Conservation (phyloP, 257 asterid genomes). For the Oldenlandia corymbosa region DNA sequence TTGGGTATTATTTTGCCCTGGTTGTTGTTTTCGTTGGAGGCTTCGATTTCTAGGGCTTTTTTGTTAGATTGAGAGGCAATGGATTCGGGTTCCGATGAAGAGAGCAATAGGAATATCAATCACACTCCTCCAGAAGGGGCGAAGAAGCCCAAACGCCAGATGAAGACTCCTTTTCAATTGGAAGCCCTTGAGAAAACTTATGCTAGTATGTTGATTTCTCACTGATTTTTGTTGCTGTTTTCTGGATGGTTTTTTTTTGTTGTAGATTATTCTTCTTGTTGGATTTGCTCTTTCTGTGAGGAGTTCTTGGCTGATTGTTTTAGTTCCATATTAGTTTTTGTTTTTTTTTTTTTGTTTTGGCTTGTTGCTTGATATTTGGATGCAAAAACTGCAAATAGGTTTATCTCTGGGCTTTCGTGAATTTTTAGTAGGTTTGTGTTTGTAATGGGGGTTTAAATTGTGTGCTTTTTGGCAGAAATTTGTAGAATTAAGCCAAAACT, state of each 20-base stretch:
- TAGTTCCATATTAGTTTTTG: background rate
- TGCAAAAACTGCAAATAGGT: background rate
- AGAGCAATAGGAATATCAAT: constrained; percentile 40
- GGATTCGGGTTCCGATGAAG: constrained; percentile 88
- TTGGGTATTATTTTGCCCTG: constrained; percentile 11
- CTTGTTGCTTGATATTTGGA: background rate
- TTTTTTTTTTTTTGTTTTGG: background rate
- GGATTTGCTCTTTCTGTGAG: background rate
- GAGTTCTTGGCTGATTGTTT: no score
- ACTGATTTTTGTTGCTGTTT: background rate
- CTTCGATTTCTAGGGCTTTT: constrained; percentile 42
- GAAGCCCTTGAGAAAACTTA: constrained; percentile 78
- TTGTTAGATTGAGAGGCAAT: constrained; percentile 40
- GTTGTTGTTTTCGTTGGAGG: constrained; percentile 33
- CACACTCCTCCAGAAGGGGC: constrained; percentile 51
- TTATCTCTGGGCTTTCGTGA: background rate
- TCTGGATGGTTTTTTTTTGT: background rate
- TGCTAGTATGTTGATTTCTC: constrained; percentile 45
- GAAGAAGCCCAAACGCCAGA: constrained; percentile 95
- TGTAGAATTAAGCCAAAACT: no score
- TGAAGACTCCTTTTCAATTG: constrained; percentile 99
- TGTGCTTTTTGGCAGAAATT: background rate
- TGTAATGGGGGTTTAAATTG: background rate
- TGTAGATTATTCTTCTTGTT: background rate
- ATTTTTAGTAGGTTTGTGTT: background rate